phyloP scores from a whole-genome alignment of 75 land plant genomes.

The Pinus taeda region DNA sequence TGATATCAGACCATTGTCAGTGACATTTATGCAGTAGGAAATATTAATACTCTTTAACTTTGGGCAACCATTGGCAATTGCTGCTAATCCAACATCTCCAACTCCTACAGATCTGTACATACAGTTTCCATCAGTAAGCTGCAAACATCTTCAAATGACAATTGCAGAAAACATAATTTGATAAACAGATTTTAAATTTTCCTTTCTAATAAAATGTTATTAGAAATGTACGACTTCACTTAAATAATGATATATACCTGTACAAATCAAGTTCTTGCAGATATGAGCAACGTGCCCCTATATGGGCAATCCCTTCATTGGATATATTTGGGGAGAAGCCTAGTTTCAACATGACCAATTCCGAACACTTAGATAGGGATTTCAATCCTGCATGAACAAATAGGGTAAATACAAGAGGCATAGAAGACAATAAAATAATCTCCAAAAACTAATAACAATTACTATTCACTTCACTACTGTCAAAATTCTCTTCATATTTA shows the following conservation, averaged over 20 bases:
- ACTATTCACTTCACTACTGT: not conserved
- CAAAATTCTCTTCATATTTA: not conserved
- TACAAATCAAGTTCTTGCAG: slow-evolving; percentile 85
- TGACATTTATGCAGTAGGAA: slow-evolving; percentile 73
- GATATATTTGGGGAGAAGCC: slow-evolving; percentile 70
- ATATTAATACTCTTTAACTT: slow-evolving; percentile 59
- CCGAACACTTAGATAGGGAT: slow-evolving; percentile 61
- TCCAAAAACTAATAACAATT: not conserved
- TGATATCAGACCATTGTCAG: slow-evolving; percentile 54
- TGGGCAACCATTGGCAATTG: slow-evolving; percentile 62
- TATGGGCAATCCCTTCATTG: slow-evolving; percentile 58
- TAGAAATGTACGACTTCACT: not conserved
- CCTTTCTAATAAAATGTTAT: not conserved
- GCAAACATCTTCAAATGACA: not conserved
- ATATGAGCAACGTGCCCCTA: slow-evolving; percentile 55
- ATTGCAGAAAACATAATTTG: not conserved
- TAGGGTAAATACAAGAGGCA: slow-evolving; percentile 11
- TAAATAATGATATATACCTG: slow-evolving; percentile 44
- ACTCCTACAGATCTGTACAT: slow-evolving; percentile 61
- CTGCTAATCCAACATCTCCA: slow-evolving; percentile 63
- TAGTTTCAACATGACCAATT: slow-evolving; percentile 62
- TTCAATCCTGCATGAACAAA: slow-evolving; percentile 55
- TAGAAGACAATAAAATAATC: slow-evolving; percentile 1
- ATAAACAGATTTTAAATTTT: not conserved
- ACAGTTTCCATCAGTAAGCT: not conserved